Conservation (phyloP, 1,284 basidiomycete genomes). For the Microbotryum silenes-acaulis region DNA sequence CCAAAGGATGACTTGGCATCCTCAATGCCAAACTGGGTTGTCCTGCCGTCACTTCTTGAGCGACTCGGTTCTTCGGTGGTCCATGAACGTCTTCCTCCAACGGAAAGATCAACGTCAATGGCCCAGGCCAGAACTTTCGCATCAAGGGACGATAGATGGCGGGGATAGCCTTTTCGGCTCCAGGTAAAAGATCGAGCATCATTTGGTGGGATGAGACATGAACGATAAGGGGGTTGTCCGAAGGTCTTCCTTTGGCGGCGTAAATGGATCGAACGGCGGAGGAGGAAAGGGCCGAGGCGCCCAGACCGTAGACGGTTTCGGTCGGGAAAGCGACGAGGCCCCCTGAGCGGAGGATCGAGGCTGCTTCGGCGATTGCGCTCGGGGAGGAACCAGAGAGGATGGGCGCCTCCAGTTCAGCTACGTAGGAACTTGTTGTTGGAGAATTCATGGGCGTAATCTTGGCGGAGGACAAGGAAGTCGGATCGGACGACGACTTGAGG, state of each 20-base stretch:
- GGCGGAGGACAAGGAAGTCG: too few relatives aligned
- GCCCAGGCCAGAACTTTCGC: conserved; percentile 86
- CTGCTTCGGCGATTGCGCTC: conserved; percentile 1
- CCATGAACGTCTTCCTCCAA: conserved; percentile 36
- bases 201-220: conserved; percentile 82
- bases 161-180: conserved; percentile 50
- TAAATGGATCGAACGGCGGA: conserved; percentile 71
- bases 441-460: too few relatives aligned
- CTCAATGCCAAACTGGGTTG: conserved; percentile 81
- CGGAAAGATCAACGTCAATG: conserved; percentile 87
- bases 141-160: conserved; percentile 64
- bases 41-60: conserved; percentile 52
- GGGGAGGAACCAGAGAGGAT: too few relatives aligned
- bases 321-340: conserved; percentile 80
- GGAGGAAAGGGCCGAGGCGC: conserved; percentile 66
- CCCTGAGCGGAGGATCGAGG: conserved; percentile 17
- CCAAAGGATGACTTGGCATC: conserved; percentile 90
- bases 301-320: conserved; percentile 97
- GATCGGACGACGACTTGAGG: too few relatives aligned
- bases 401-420: too few relatives aligned
- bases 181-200: conserved; percentile 63
- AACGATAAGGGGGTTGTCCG: conserved; percentile 96
- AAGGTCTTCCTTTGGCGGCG: conserved; percentile 79
- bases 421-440: too few relatives aligned
- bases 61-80: conserved; percentile 48